A percentile compares a stretch with the other conserved stretches of the same genome.
Conservation (phyloP, 495 filamentous ascomycete genomes). For the Daldinia caldariorum region DNA sequence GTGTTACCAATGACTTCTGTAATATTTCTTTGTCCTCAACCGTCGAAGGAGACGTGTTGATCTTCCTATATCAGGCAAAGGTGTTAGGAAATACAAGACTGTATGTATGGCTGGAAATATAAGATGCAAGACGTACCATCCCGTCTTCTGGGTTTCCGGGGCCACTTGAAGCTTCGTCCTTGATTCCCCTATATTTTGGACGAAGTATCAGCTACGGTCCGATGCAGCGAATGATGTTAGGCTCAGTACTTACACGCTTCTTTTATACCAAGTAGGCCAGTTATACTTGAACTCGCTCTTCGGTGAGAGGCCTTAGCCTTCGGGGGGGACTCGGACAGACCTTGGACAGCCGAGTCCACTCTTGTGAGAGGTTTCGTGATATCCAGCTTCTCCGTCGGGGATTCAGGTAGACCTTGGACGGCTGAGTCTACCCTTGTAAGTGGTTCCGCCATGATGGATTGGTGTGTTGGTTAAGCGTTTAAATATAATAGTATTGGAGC, state of each 20-base stretch:
- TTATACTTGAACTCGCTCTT: slow-evolving; percentile 74
- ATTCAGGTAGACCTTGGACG: slow-evolving; percentile 77
- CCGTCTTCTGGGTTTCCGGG: slow-evolving; percentile 86
- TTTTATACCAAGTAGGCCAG: too few relatives aligned
- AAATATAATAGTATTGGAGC: slow-evolving; percentile 19
- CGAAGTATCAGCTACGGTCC: too few relatives aligned
- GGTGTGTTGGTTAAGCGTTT: slow-evolving; percentile 11
- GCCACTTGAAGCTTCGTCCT: slow-evolving; percentile 80
- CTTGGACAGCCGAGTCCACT: slow-evolving; percentile 87
- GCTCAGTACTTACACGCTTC: too few relatives aligned
- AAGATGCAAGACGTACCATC: slow-evolving; percentile 85
- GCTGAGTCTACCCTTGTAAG: slow-evolving; percentile 89
- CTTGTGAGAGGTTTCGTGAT: slow-evolving; percentile 70
- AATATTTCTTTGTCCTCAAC: slow-evolving; percentile 83
- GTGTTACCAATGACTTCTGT: slow-evolving; percentile 79
- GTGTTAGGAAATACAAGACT: too few relatives aligned
- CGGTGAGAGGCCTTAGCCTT: slow-evolving; percentile 65
- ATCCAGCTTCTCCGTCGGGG: slow-evolving; percentile 65
- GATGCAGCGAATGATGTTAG: too few relatives aligned
- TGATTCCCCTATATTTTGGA: too few relatives aligned
- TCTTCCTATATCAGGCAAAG: too few relatives aligned
- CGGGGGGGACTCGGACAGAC: slow-evolving; percentile 72
- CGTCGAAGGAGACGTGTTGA: slow-evolving; percentile 81
- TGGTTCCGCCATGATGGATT: slow-evolving; percentile 53
- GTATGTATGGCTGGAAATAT: too few relatives aligned